These are phyloP conservation scores for Septoria petroselini DNA, from an alignment of 2,329 filamentous ascomycete genomes.

Conservation along the genomic window DNA sequence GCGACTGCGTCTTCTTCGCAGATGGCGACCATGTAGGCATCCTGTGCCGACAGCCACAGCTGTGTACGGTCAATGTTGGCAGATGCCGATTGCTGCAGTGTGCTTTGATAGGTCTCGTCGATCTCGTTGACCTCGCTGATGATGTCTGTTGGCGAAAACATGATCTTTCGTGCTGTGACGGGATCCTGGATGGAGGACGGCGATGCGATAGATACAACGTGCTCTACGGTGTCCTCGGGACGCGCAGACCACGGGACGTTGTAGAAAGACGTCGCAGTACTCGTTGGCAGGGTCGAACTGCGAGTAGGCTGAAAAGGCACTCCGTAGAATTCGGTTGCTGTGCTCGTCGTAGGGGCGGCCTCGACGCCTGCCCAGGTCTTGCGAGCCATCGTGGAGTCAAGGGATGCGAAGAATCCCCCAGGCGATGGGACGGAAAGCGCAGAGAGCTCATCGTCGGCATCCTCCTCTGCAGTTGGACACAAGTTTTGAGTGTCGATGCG, in stretches of 20 bases:
- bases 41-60: constrained; percentile 80
- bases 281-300: constrained; percentile 65
- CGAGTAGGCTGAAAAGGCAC: constrained; percentile 64
- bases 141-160: constrained; percentile 40
- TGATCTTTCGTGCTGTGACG: constrained; percentile 60
- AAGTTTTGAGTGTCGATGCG: constrained; percentile 34
- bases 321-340: constrained; percentile 89
- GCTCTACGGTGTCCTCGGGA: constrained; percentile 56
- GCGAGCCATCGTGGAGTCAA: constrained; percentile 66
- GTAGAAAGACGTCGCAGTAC: constrained; percentile 88
- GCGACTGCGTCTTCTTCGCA: constrained; percentile 35
- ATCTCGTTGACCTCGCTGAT: constrained; percentile 46
- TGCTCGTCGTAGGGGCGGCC: constrained; percentile 73
- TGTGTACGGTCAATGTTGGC: constrained; percentile 81
- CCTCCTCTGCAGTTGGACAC: constrained; percentile 43
- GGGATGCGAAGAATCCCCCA: constrained; percentile 83
- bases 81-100: constrained; percentile 66
- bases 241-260: constrained; percentile 65
- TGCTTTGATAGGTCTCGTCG: constrained; percentile 70
- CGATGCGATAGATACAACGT: constrained; percentile 59
- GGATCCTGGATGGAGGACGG: constrained; percentile 46
- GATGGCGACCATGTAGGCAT: constrained; percentile 56
- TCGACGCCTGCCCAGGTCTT: constrained; percentile 72
- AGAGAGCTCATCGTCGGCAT: constrained; percentile 61
- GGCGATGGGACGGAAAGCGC: constrained; percentile 87